Percentiles rank a stretch among this genome's conserved stretches.
Evolutionary conservation across 306 rosid genomes (phyloP).

Genomic region (Prunus mira): DNA sequence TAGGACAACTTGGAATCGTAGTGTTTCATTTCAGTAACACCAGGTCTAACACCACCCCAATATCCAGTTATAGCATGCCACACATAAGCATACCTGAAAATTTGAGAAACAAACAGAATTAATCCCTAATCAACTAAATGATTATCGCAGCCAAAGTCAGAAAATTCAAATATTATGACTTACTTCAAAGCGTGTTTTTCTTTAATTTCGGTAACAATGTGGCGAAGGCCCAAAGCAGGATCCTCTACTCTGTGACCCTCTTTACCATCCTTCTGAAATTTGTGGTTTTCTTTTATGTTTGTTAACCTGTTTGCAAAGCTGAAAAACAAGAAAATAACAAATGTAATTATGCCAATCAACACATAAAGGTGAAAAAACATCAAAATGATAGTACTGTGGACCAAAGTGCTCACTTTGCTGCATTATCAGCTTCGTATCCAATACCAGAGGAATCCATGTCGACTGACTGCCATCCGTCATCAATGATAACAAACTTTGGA

Average conservation of each 20-base stretch:
- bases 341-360: background rate
- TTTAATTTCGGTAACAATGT: constrained; percentile 58
- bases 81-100: constrained; percentile 62
- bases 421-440: constrained; percentile 44
- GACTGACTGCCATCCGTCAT: constrained; percentile 91
- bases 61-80: constrained; percentile 96
- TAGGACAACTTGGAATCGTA: constrained; percentile 63
- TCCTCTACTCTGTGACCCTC: constrained; percentile 67
- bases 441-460: constrained; percentile 45
- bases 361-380: background rate
- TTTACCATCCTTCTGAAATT: constrained; percentile 80
- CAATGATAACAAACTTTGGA: constrained; percentile 78
- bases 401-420: constrained; percentile 59
- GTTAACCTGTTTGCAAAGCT: constrained; percentile 86
- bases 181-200: constrained; percentile 52
- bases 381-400: background rate
- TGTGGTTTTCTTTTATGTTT: constrained; percentile 72
- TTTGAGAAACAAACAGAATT: constrained; percentile 12
- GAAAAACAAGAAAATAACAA: constrained; percentile 13
- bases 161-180: constrained; percentile 2
- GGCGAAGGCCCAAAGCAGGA: constrained; percentile 62
- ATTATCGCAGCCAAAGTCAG: background rate
- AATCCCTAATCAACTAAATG: background rate
- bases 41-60: constrained; percentile 91
- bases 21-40: constrained; percentile 60